Conservation (phyloP, 2,329 filamentous ascomycete species). For the Sporothrix inflata region DNA sequence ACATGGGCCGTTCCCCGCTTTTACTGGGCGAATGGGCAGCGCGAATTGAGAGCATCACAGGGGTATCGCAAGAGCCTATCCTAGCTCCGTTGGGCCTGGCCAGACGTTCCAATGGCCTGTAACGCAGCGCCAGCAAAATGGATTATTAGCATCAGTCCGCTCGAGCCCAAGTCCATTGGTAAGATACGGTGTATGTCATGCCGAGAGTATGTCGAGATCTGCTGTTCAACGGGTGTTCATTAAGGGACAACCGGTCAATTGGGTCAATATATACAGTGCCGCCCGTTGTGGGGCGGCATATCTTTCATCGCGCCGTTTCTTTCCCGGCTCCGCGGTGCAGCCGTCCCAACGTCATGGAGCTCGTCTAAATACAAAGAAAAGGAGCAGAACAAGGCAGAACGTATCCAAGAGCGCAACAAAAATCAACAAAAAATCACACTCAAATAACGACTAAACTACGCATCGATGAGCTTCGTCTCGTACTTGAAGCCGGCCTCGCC, state of each 20-base stretch:
- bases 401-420: background rate
- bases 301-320: background rate
- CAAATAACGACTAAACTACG: background rate
- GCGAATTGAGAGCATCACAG: background rate
- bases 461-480: constrained; percentile 50
- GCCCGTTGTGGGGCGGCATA: background rate
- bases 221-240: background rate
- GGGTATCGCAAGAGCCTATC: background rate
- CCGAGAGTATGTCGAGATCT: background rate
- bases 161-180: background rate
- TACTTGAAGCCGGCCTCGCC: constrained; percentile 65
- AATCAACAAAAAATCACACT: background rate
- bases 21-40: constrained; percentile 22
- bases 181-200: background rate
- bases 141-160: background rate
- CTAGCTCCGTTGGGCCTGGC: background rate
- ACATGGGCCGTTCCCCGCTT: constrained; percentile 27
- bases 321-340: background rate
- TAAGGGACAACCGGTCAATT: background rate
- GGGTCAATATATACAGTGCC: background rate
- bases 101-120: background rate
- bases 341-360: background rate
- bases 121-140: constrained; percentile 12
- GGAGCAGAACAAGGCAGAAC: background rate
- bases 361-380: background rate